Conservation (phyloP, 352 stramenopile genomes). For the Thalassiosira hispida region DNA sequence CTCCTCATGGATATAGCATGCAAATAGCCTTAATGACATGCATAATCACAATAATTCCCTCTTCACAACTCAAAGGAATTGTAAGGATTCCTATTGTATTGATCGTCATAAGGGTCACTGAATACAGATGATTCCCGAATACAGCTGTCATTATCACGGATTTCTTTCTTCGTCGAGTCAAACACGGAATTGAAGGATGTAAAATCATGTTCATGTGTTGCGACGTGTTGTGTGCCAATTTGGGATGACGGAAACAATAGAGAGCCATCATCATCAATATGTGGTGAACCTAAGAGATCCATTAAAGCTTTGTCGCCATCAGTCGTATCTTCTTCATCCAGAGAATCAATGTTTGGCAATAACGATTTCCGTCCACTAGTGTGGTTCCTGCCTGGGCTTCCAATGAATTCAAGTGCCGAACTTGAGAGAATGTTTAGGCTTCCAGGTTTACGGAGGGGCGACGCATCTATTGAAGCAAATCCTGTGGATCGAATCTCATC, state of each 20-base stretch:
- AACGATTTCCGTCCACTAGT: constrained; percentile 11
- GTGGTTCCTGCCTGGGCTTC: constrained; percentile 23
- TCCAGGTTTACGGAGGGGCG: constrained; percentile 18
- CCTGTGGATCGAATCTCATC: constrained; percentile 42
- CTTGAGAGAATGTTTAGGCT: constrained; percentile 43
- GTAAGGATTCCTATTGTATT: neutral
- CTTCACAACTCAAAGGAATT: constrained; percentile 19
- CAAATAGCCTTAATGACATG: too few relatives aligned
- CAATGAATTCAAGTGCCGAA: constrained; percentile 53
- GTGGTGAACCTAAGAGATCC: constrained; percentile 55
- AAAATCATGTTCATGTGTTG: constrained; percentile 1
- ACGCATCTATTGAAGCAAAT: constrained; percentile 31
- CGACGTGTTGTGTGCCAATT: constrained; percentile 5
- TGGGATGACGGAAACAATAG: constrained; percentile 41
- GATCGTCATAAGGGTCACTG: constrained; percentile 22
- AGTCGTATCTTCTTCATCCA: constrained; percentile 22
- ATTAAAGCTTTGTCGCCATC: constrained; percentile 11
- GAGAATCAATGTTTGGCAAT: constrained; percentile 36
- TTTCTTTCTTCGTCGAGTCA: neutral
- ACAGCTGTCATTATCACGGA: constrained; percentile 1
- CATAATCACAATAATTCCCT: too few relatives aligned
- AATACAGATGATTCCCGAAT: constrained; percentile 39
- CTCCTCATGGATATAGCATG: too few relatives aligned
- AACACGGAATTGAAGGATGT: constrained; percentile 16
- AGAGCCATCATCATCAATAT: constrained; percentile 61